Evolutionary conservation across 495 filamentous ascomycete genomes (phyloP), one percentile per base, ranked within the genome.

Genomic region (Penicillium longicatenatum): DNA sequence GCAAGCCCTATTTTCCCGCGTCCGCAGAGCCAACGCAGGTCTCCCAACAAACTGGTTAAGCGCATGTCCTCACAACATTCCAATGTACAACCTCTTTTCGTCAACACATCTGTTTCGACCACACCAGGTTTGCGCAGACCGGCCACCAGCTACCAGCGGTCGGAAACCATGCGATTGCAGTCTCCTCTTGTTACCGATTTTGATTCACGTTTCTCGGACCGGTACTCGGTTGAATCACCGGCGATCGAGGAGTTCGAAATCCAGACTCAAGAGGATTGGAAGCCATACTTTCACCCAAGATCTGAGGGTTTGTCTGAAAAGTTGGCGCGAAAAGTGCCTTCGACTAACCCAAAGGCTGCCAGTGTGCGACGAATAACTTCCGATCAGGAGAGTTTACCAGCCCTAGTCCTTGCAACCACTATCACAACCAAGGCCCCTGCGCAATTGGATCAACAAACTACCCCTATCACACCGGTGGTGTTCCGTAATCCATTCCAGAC

Each of bases 21-120:
- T 35, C 70, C 80, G 12, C 51, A 70, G 14, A 70, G 74, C 46
- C 72, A 83, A 54, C 75, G 82, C 56, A 67, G 80, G 57, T 64
- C 79, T 10, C 86, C 89, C 16, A 97, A 97, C 73, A 97, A 95
- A 73, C 77, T 97, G 22, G 87, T 97, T 30, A 98, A 97, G 75
- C 86, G 93, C 54, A 79, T 85, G 44, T 79, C 85, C 12, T 89
- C 92, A 44, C 79, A 86, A 31, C 79, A 81, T 56, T 76, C 70
- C 67, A 68, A 72, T 75, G 57, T 65, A 52, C 54, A 75, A 64
- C 61, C 68, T 53, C 49, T 69, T 43, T 59, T 65, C 53, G 39
- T 64, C 45, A 61, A 62, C 42, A 63, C 68, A 11, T 59, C 69
- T 45, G 83, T 84, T 44, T 77, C 84, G 17, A 79, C 84, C 59